Base-by-base conservation (phyloP, 1,284 basidiomycete species). In the Marasmius oreades region DNA sequence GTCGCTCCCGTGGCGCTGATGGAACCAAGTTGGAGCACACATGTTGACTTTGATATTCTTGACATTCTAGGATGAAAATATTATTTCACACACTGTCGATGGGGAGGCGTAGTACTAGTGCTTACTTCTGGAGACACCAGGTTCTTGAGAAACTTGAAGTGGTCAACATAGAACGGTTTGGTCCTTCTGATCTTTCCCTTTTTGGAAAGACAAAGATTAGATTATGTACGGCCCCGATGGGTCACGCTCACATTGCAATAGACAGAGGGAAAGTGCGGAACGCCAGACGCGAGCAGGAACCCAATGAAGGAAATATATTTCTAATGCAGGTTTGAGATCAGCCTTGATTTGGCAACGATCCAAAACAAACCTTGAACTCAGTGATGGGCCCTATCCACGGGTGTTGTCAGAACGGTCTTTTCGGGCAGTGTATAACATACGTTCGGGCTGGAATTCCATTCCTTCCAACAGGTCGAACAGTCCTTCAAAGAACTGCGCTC, bases 11-110 rank as follows among this genome's bases (percentile, higher is more conserved):
- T 88, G 86, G 23, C 83, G 81, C 52, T 90, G 79, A 67, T 90
- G 88, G 69, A 84, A 88, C 89, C 88, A 90, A 23, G 84, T 82
- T 3, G 89, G 89, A 0, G 86, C 81, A 62, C 84, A 88, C 69
- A 92, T 80, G 8, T 88, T 91, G 59, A 92, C 69, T 69, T 92
- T 92, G 68, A 90, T 79, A 63, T 80, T 73, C 63, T 80, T 75
- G 62, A 85, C 79, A 62, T 88, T 85, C 80, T 85, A 51, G 7
- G 14, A 45, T 16, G 12, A n/a, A 18, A 52, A 33, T 31, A 33
- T 18, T 50, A 18, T 16, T 3, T 16, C 24, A 28, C 28, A 52
- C 18, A 42, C 8, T 52, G 24, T 22, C 24, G 28, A 28, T 26
- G 20, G 24, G 52, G 22, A n/a, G 48, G 5, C 24, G 10, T 44